Evolutionary conservation across 768 basidiomycete genomes (phyloP), one percentile per base, ranked within the genome.

Genomic region (Tylopilus intermedius): DNA sequence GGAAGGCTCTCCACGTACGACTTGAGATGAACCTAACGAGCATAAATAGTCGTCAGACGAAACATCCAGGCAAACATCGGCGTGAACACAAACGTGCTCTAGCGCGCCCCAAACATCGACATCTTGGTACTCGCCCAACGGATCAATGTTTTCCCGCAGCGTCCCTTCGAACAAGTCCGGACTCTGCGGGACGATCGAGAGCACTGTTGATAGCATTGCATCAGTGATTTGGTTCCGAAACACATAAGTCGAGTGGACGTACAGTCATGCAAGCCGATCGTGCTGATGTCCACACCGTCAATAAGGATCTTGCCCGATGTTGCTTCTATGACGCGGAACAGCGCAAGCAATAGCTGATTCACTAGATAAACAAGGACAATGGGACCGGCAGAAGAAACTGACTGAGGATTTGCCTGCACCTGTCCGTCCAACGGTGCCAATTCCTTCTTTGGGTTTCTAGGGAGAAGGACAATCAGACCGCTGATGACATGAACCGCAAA

Each of bases 361-460:
- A 3, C 14, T 29, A 26, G 1, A 47, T 51, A 48, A 60, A 30
- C 30, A 37, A 3, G 14, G 41, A 9, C 24, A 24, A 24, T 3
- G 24, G 14, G 14, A 5, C 11, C 18, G 18, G 15, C 15, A 4
- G 18, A 21, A 9, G 42, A 32, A 1, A 63, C 79, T 57, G 58
- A 87, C 86, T 1, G 87, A 84, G 35, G 86, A 88, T 70, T 89
- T 89, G 55, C 88, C 79, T 64, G 85, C 78, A 18, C 90, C 94
- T 5, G 94, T 95, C 55, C 89, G 69, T 3, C 89, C 90, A 67
- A 86, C 81, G 5, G 96, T 83, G n/a, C 95, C 95, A 42, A 95
- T 81, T 68, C 94, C 95, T 66, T 94, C 89, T 43, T 78, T 81
- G 0, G 88, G 75, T 60, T 81, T 75, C 86, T 88, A 30, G 37